phyloP scores from a whole-genome alignment of 345 rosid genomes.

The Abelmoschus esculentus region DNA sequence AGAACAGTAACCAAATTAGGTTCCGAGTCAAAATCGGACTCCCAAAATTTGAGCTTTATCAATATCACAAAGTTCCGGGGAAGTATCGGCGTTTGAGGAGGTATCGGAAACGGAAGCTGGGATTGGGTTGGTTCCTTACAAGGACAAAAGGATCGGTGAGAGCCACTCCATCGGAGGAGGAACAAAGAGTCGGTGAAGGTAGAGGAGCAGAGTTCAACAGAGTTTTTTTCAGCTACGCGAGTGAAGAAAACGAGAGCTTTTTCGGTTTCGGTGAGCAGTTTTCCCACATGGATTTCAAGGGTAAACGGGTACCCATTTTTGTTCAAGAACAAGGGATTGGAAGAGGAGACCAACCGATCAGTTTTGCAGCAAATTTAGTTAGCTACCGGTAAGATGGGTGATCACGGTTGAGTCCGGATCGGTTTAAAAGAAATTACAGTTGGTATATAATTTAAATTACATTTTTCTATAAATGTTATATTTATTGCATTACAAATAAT shows the following conservation, averaged over 20 bases:
- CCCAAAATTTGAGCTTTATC: conserved; percentile 15
- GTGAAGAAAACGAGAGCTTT: conserved; percentile 39
- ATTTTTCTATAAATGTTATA: no score
- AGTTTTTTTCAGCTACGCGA: conserved; percentile 43
- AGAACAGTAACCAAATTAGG: conserved; percentile 33
- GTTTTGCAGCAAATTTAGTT: conserved; percentile 61
- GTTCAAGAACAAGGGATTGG: conserved; percentile 82
- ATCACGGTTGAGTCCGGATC: no score
- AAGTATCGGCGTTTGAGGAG: conserved; percentile 21
- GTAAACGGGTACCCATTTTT: conserved; percentile 31
- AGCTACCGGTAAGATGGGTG: conserved; percentile 43
- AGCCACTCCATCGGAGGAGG: conserved; percentile 28
- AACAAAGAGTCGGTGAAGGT: conserved; percentile 14
- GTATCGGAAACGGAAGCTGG: conserved; percentile 26
- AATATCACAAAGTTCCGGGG: conserved; percentile 7
- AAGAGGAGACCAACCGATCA: conserved; percentile 71
- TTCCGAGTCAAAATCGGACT: conserved; percentile 40
- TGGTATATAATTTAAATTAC: no score
- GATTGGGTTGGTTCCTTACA: conserved; percentile 28
- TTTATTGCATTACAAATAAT: no score
- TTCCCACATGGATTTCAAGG: no score
- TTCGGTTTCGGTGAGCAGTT: no score
- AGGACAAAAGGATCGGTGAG: conserved; percentile 29
- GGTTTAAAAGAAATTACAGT: no score
- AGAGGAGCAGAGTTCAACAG: conserved; percentile 33